Percentiles rank a stretch among this genome's conserved stretches.
Evolutionary conservation across 2,329 filamentous ascomycete species (phyloP).

Genomic region (Aspergillus fijiensis): DNA sequence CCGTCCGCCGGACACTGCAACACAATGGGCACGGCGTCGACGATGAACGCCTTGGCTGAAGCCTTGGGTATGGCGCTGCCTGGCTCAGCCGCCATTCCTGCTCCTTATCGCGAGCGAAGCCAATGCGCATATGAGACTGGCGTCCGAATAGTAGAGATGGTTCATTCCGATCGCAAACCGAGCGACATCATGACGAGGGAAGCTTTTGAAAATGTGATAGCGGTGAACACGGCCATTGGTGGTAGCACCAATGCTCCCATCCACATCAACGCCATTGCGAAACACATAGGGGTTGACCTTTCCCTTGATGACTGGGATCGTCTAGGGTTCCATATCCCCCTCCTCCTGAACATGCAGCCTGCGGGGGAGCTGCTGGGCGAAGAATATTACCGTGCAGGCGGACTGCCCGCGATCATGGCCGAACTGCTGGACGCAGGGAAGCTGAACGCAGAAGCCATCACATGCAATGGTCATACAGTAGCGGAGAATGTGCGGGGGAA

Average conservation of each 20-base stretch:
- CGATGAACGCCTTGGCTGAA: constrained; percentile 55
- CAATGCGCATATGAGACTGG: constrained; percentile 53
- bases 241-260: constrained; percentile 59
- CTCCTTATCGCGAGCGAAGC: constrained; percentile 49
- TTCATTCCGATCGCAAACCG: constrained; percentile 50
- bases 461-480: constrained; percentile 50
- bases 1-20: constrained; percentile 53
- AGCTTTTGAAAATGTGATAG: constrained; percentile 59
- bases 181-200: constrained; percentile 56
- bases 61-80: constrained; percentile 55
- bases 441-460: constrained; percentile 46
- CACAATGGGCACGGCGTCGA: constrained; percentile 56
- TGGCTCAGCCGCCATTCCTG: constrained; percentile 53
- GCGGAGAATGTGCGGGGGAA: constrained; percentile 46
- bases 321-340: constrained; percentile 51
- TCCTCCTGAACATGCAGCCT: constrained; percentile 57
- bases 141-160: constrained; percentile 52
- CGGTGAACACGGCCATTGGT: constrained; percentile 56
- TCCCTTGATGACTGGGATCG: constrained; percentile 56
- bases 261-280: constrained; percentile 56
- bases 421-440: constrained; percentile 52
- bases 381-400: constrained; percentile 56
- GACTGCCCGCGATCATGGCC: constrained; percentile 54
- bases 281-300: constrained; percentile 53
- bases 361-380: constrained; percentile 55